These are phyloP conservation scores for Pythium rishiriense DNA, from an alignment of 352 stramenopile genomes.

Conservation along the genomic window DNA sequence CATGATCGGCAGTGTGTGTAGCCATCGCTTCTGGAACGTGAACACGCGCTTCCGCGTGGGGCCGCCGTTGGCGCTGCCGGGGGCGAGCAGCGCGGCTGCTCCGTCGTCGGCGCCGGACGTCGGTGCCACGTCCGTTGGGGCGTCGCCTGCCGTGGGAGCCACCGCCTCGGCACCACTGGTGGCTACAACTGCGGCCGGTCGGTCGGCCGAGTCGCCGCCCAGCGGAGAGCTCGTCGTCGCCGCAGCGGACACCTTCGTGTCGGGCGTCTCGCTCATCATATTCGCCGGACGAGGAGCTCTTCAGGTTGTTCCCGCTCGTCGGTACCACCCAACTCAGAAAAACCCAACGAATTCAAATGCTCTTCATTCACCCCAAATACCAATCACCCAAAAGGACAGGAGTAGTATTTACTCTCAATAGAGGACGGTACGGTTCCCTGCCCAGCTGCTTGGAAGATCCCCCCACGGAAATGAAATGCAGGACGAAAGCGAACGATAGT, in stretches of 20 bases:
- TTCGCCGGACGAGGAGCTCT: slow-evolving; percentile 11
- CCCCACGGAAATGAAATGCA: neutral
- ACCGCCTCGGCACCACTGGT: neutral
- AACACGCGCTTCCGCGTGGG: slow-evolving; percentile 66
- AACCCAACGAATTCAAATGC: slow-evolving; percentile 17
- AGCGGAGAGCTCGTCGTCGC: neutral
- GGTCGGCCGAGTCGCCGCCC: neutral
- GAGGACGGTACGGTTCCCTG: neutral
- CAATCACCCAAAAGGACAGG: slow-evolving; percentile 5
- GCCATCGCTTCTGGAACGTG: slow-evolving; percentile 80
- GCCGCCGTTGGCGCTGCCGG: neutral
- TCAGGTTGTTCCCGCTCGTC: slow-evolving; percentile 28
- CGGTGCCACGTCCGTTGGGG: neutral
- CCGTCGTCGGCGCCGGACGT: neutral
- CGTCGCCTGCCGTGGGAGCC: neutral
- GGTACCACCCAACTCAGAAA: slow-evolving; percentile 24
- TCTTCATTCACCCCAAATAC: no score
- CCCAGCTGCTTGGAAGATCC: slow-evolving; percentile 3
- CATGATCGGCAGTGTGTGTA: slow-evolving; percentile 77
- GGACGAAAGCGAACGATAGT: neutral
- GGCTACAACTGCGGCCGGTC: neutral
- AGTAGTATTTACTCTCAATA: neutral
- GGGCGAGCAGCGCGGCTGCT: neutral
- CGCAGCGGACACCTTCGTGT: slow-evolving; percentile 1
- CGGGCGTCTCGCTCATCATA: slow-evolving; percentile 21